Base-by-base conservation (phyloP, 345 rosid genomes). In the Salix brachista region DNA sequence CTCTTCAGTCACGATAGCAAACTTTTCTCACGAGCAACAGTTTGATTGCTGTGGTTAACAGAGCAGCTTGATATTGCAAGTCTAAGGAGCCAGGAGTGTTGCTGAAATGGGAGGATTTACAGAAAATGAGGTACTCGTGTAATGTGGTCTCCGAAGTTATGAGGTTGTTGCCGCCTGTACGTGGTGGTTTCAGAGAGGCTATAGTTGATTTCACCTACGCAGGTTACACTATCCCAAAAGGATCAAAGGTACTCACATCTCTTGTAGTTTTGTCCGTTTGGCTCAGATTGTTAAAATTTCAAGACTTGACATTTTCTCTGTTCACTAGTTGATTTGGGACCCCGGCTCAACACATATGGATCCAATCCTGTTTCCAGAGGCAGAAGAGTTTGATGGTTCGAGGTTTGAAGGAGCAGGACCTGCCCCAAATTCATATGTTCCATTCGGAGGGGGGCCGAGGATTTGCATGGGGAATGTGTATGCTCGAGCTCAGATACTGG, bases 141-240 rank as follows among this genome's bases (percentile, higher is more conserved):
- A 81, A 78, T 16, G 84, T 81, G 16, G 64, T 81, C 13, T 78
- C 65, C 8, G 84, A 81, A 74, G 76, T 81, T 58, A 42, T 81
- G 81, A 74, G 84, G 52, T 18, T 81, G 50, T 56, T 71, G 62
- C 80, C 82, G 4, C 82, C 82, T 0, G 54, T 75, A 16, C 19
- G 12, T 8, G 85, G 85, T 16, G 30, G 72, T 36, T 82, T 52
- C 69, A 67, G 85, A 34, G 74, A 82, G 73, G 85, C 85, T 65
- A 8, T 82, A 44, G 72, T 44, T 18, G 82, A 82, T 60, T 69
- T 82, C 69, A 75, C 66, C 0, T 75, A 50, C 2, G 84, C 79
- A 70, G 81, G 84, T 28, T 82, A 82, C 42, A 78, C 82, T 44
- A 79, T 82, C 56, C 85, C 85, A n/a, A 82, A 79, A 68, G 85